Evolutionary conservation across 371 early-diverging fungal species (phyloP), one percentile per base, ranked within the genome.

Genomic region (Gilbertella persicaria): DNA sequence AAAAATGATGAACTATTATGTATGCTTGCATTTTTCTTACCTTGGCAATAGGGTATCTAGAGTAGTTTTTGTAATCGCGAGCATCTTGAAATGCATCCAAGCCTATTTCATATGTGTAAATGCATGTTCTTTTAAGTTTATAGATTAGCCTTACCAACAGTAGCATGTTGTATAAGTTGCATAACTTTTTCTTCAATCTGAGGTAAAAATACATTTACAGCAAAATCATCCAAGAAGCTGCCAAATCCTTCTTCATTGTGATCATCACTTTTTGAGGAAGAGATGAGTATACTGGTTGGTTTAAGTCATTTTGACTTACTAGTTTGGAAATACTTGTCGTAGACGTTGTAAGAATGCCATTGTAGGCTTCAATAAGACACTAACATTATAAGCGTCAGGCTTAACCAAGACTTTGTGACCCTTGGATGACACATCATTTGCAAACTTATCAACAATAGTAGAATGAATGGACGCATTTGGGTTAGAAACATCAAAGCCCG

Each of bases 211-310:
- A 86, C 84, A 61, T 83, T 86, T 44, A 85, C 62, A 19, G 90
- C 78, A 75, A 90, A 91, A 28, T 92, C 91, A 48, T 92, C 87
- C 49, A 92, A 63, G 69, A 90, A 92, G 26, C 71, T 75, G n/a
- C 74, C 72, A 59, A 89, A 89, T 12, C 69, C 79, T 41, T 78
- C 85, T 23, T 78, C 74, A 40, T 79, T 82, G 10, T 58, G 62
- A 41, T 72, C 73, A 45, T 78, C 75, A 25, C 78, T 73, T 43
- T 16, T 40, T 36, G 8, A 14, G 19, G 4, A 35, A 44, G 2
- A 2, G 13, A 49, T 3, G 4, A 29, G 30, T n/a, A 8, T 14
- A 38, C 17, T 29, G 19, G 29, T 16, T 19, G 10, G n/a, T 26
- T 2, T 2, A 12, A 2, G 13, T n/a, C 10, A 17, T 5, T 7